Evolutionary conservation across 106 monocot species (phyloP).

Genomic region (Hemerocallis citrina): DNA sequence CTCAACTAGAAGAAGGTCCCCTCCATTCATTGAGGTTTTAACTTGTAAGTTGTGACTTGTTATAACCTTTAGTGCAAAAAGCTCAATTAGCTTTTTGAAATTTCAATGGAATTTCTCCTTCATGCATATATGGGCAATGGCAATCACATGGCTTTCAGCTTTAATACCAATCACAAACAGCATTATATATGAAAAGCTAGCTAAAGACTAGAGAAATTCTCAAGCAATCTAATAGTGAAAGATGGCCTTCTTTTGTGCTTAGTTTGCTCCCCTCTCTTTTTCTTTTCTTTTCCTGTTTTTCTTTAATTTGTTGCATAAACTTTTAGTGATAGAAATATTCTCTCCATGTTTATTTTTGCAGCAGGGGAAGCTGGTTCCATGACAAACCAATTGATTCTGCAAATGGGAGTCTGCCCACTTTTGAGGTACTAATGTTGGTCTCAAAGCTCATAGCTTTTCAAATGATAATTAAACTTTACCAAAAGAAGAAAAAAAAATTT

Average conservation of each 20-base stretch:
- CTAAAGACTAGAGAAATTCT: constrained; percentile 6
- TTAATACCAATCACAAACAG: constrained; percentile 13
- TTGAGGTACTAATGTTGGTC: constrained; percentile 13
- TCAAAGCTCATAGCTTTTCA: background rate
- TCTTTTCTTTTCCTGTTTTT: constrained; percentile 1
- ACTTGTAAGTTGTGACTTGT: background rate
- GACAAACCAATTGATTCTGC: constrained; percentile 11
- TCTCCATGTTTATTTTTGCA: constrained; percentile 13
- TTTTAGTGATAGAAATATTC: constrained; percentile 32
- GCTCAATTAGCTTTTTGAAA: constrained; percentile 20
- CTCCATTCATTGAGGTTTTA: background rate
- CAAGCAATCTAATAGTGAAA: constrained; percentile 49
- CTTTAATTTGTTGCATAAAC: no score
- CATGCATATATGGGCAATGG: constrained; percentile 19
- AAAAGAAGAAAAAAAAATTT: no score
- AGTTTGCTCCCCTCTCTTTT: background rate
- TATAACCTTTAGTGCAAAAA: background rate
- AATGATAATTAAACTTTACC: no score
- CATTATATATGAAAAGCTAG: constrained; percentile 34
- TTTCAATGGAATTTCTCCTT: constrained; percentile 19
- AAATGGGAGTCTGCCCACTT: constrained; percentile 8
- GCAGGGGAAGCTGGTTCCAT: constrained; percentile 15
- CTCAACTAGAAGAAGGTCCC: constrained; percentile 3
- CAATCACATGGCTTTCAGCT: constrained; percentile 38
- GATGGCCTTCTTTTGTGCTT: constrained; percentile 23